phyloP scores from a whole-genome alignment of 2,329 filamentous ascomycete genomes.

The Cladophialophora yegresii region DNA sequence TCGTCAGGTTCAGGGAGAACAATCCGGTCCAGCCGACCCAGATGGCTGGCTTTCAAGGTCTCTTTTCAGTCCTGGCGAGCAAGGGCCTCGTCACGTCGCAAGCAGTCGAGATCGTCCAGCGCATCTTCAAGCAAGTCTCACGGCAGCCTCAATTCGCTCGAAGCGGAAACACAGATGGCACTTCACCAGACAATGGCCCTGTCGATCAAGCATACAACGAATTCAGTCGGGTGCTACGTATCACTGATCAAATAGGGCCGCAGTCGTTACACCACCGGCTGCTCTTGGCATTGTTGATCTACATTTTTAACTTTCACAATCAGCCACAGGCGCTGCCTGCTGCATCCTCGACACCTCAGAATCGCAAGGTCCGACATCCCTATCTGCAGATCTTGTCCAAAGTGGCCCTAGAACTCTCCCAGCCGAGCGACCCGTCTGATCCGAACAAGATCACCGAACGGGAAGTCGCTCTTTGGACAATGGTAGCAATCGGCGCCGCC shows the following conservation, averaged over 20 bases:
- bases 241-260: conserved; percentile 15
- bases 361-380: conserved; percentile 7
- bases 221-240: conserved; percentile 23
- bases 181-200: background rate
- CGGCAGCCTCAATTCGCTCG: conserved; percentile 10
- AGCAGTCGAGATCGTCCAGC: conserved; percentile 21
- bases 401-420: conserved; percentile 22
- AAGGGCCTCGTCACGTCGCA: conserved; percentile 22
- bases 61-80: conserved; percentile 18
- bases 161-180: background rate
- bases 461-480: conserved; percentile 28
- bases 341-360: background rate
- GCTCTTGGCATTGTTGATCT: conserved; percentile 25
- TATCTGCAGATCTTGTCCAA: conserved; percentile 22
- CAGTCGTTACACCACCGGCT: conserved; percentile 16
- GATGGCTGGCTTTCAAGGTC: background rate
- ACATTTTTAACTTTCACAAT: conserved; percentile 31
- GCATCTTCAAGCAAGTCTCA: conserved; percentile 20
- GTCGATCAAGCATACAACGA: conserved; percentile 18
- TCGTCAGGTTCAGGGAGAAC: conserved; percentile 28
- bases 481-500: conserved; percentile 24
- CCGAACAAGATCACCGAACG: conserved; percentile 17
- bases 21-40: conserved; percentile 12
- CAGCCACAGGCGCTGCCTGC: conserved; percentile 12
- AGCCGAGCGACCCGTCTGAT: conserved; percentile 15